These are phyloP conservation scores for Rubroboletus pulcherrimus DNA, from an alignment of 768 basidiomycete genomes.

Conservation along the genomic window DNA sequence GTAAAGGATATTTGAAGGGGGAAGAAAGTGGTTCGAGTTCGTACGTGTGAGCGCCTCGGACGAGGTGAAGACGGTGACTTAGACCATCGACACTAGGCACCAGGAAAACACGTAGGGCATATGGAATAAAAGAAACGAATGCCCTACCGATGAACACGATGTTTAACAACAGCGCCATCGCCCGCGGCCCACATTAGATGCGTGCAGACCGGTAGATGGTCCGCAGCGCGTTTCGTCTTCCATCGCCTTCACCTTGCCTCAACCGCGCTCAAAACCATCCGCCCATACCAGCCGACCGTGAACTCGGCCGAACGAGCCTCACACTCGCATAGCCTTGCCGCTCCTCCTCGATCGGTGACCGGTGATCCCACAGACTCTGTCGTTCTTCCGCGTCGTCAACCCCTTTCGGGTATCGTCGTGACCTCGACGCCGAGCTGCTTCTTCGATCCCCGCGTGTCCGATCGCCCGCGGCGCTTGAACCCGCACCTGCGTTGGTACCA, in stretches of 20 bases:
- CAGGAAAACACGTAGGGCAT: background rate
- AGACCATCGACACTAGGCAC: background rate
- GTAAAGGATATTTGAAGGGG: background rate
- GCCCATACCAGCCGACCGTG: slow-evolving; percentile 3
- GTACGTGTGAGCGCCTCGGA: background rate
- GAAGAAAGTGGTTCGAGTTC: background rate
- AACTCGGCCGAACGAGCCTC: slow-evolving; percentile 36
- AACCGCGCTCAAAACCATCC: slow-evolving; percentile 18
- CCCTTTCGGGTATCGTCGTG: slow-evolving; percentile 41
- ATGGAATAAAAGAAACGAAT: background rate
- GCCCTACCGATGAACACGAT: background rate
- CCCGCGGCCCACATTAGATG: background rate
- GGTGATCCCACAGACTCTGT: slow-evolving; percentile 47
- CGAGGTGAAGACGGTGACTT: background rate
- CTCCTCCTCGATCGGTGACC: slow-evolving; percentile 24
- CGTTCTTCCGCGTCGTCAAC: slow-evolving; percentile 63
- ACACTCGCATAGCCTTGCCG: slow-evolving; percentile 26
- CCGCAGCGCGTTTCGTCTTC: background rate
- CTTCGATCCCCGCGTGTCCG: slow-evolving; percentile 29
- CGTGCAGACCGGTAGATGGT: background rate
- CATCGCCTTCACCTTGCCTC: background rate
- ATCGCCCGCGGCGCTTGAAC: slow-evolving; percentile 1
- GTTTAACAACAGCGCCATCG: background rate
- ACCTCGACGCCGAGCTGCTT: slow-evolving; percentile 44
- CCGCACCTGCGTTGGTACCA: no score